Percentiles rank a stretch among this genome's conserved stretches.
Conservation (phyloP, 2,329 filamentous ascomycete species). For the Botryosphaeria dothidea region DNA sequence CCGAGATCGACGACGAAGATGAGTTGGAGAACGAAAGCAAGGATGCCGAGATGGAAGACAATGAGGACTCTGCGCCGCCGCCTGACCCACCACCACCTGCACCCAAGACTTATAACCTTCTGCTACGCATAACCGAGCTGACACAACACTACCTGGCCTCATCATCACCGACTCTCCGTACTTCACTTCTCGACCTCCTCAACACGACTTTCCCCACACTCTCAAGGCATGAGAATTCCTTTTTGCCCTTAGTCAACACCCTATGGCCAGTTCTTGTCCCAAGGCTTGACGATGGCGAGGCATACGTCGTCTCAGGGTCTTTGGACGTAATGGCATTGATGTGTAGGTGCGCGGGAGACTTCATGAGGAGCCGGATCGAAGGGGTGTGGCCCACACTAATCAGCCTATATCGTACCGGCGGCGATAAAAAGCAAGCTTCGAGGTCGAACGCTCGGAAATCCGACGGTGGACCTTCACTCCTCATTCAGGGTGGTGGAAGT, state of each 20-base stretch:
- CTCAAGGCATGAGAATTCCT: conserved; percentile 74
- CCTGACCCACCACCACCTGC: conserved; percentile 62
- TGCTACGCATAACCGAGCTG: conserved; percentile 77
- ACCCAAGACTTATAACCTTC: conserved; percentile 76
- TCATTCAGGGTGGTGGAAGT: not conserved
- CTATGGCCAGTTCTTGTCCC: conserved; percentile 81
- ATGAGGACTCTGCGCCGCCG: conserved; percentile 28
- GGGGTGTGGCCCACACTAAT: conserved; percentile 65
- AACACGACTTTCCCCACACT: conserved; percentile 71
- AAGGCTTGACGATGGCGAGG: conserved; percentile 66
- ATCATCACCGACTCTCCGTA: conserved; percentile 74
- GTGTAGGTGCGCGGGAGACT: conserved; percentile 74
- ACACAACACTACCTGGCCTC: conserved; percentile 91
- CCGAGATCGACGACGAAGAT: conserved; percentile 33
- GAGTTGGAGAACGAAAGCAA: conserved; percentile 27
- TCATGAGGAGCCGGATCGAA: conserved; percentile 74
- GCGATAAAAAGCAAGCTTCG: not conserved
- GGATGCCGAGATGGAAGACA: conserved; percentile 27
- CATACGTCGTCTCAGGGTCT: conserved; percentile 69
- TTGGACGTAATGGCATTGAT: conserved; percentile 68
- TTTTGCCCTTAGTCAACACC: conserved; percentile 85
- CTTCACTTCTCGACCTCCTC: conserved; percentile 76
- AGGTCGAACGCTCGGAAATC: not conserved
- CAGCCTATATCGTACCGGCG: conserved; percentile 28
- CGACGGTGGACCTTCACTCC: not conserved